Evolutionary conservation across 2,329 filamentous ascomycete genomes (phyloP), one percentile per base, ranked within the genome.

Genomic region (Bipolaris victoriae): DNA sequence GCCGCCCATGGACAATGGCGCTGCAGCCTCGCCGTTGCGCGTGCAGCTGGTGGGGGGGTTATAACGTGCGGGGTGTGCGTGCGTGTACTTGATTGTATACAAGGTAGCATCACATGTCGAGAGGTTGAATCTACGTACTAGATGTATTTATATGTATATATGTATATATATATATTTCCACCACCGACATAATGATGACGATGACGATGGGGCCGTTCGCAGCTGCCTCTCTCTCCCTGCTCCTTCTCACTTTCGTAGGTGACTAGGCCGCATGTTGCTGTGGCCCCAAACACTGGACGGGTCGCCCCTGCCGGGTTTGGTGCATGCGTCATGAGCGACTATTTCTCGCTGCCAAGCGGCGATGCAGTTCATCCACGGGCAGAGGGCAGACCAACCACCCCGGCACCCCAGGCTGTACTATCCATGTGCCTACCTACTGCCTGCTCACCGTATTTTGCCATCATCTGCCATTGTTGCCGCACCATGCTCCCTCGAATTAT

Each of bases 381-480:
- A 26, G 26, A 22, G 54, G 60, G 43, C 52, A 53, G 58, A 54
- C 51, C 39, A 58, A 63, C 61, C 63, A 63, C 58, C 63, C 58
- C 59, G 53, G 39, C 52, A 52, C 41, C 13, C 60, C 56, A 31
- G 10, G 10, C 29, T 31, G 29, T 11, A 13, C 59, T 47, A 33
- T 44, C 53, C 46, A n/a, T 55, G 41, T 39, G 53, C 55, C 36
- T 41, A 20, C 41, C 43, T 33, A 37, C 41, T 55, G 22, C 15
- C 13, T 43, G 55, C 58, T 64, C 63, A 65, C 63, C 63, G 63
- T 58, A 64, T 57, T 65, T 65, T 65, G 45, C 49, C 43, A 20
- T 43, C 10, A 15, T 26, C 33, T 33, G 20, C 24, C 15, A 31
- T 31, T 31, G 29, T 22, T 13, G 22, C 35, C 33, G 35, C 49